These are phyloP conservation scores for Coemansia sp. DNA, from an alignment of 192 early-diverging fungal species.

Conservation along the genomic window DNA sequence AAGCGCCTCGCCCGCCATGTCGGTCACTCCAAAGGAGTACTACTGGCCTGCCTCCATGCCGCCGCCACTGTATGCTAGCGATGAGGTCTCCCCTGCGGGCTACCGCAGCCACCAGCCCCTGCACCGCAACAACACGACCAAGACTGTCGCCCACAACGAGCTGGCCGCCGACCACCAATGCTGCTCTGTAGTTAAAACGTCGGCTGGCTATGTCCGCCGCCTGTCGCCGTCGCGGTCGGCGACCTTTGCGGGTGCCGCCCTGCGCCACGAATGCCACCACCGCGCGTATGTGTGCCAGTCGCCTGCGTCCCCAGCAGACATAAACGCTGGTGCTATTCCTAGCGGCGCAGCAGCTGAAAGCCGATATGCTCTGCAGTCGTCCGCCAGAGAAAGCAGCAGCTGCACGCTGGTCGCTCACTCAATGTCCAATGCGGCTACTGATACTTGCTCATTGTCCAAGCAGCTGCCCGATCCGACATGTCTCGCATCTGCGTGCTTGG, in stretches of 20 bases:
- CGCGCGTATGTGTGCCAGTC: not conserved
- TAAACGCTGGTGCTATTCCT: too few species aligned
- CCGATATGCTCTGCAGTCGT: too few species aligned
- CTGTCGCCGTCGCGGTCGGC: conserved; percentile 14
- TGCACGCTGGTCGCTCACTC: not conserved
- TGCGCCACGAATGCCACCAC: not conserved
- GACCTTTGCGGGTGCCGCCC: conserved; percentile 2
- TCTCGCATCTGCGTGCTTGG: not conserved
- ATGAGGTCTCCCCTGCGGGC: not conserved
- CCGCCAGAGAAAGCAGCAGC: conserved; percentile 2
- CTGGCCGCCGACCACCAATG: conserved; percentile 5
- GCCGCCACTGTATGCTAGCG: not conserved
- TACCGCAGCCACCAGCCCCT: conserved; percentile 3
- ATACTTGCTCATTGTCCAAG: too few species aligned
- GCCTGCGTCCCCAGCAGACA: too few species aligned
- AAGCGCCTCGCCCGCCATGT: conserved; percentile 8
- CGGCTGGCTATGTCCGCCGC: conserved; percentile 3
- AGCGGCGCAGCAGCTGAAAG: too few species aligned
- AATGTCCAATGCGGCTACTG: not conserved
- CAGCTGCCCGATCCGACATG: too few species aligned
- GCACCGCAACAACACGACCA: conserved; percentile 28
- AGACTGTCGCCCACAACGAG: conserved; percentile 38
- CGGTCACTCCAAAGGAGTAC: not conserved
- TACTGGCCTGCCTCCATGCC: not conserved
- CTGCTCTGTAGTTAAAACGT: not conserved